Evolutionary conservation across 768 basidiomycete genomes (phyloP).

Genomic region (Pisolithus albus): DNA sequence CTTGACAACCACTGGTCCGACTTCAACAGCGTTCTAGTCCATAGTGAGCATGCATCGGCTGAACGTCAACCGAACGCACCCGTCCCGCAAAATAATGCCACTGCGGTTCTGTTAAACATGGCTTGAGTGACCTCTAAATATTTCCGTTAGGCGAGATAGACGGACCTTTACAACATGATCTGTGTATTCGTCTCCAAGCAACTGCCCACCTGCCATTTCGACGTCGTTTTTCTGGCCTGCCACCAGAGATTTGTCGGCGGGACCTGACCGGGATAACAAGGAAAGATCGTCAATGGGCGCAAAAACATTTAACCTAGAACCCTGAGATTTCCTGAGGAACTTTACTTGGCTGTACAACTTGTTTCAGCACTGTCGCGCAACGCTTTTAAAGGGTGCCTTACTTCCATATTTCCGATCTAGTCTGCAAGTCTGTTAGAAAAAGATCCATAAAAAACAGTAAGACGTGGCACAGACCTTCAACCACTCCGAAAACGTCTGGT

Average conservation of each 20-base stretch:
- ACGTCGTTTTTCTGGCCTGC: constrained; percentile 70
- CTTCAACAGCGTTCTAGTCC: constrained; percentile 71
- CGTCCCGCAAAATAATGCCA: constrained; percentile 89
- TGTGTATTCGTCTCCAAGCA: constrained; percentile 93
- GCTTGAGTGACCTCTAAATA: not conserved
- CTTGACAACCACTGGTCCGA: constrained; percentile 87
- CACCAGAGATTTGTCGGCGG: constrained; percentile 48
- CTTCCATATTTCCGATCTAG: constrained; percentile 92
- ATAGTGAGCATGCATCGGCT: constrained; percentile 1
- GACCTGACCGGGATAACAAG: constrained; percentile 63
- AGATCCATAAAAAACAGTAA: not conserved
- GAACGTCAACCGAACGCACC: constrained; percentile 37
- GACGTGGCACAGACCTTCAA: constrained; percentile 48
- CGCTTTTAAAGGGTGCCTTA: constrained; percentile 31
- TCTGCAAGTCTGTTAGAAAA: constrained; percentile 27
- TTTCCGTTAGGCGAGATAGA: not conserved
- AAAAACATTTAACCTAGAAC: constrained; percentile 83
- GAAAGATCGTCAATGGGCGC: constrained; percentile 87
- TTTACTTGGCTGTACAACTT: constrained; percentile 61
- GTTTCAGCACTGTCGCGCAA: not conserved
- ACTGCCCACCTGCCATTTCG: constrained; percentile 71
- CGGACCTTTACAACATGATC: constrained; percentile 85
- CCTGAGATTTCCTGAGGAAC: constrained; percentile 75
- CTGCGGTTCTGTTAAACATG: constrained; percentile 64
- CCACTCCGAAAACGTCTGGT: constrained; percentile 80